Base-by-base conservation (phyloP, 2,329 filamentous ascomycete species). In the Penicillium sp. region DNA sequence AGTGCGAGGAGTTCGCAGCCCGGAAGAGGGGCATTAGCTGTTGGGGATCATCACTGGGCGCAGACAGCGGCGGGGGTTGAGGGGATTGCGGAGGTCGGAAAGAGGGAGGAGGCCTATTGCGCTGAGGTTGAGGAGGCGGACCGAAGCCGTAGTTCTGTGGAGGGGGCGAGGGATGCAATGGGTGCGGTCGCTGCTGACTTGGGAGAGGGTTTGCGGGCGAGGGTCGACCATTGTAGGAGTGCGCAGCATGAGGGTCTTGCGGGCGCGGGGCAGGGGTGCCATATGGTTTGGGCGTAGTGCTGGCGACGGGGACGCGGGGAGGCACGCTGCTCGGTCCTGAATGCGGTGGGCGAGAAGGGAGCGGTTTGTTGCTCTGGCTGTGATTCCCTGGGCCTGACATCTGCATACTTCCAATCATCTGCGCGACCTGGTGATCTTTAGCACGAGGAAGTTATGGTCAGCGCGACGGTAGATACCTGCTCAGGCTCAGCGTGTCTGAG, bases 11-110 rank as follows among this genome's bases (percentile, higher is more conserved):
- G 74, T 99, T 95, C 13, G 96, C 93, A 1, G 91, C 90, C 55
- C 89, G 83, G 76, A 97, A 99, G 24, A 97, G 79, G 4, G 89
- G 89, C 70, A 90, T 85, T 16, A 99, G 80, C 56, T 85, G 81
- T 47, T 80, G 74, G 12, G 80, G 79, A 70, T 81, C 62, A 75
- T 81, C 59, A 72, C 79, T 56, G 70, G 76, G 63, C 53, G 79
- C 54, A 63, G 80, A 50, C 72, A 76, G 55, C 67, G 75, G 77
- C 71, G 65, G 78, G 70, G 77, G 76, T 58, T 81, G 74, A 56
- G 90, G 81, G 61, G 85, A 84, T 60, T 84, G 82, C 63, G 90
- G 83, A 62, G 87, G 83, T 62, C 85, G 81, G 65, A 83, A 82
- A 68, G 76, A 66, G 60, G 83, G 65, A 61, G 85, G 74, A 62